Base-by-base conservation (phyloP, 192 early-diverging fungal genomes). In the Neocallimastix lanati region DNA sequence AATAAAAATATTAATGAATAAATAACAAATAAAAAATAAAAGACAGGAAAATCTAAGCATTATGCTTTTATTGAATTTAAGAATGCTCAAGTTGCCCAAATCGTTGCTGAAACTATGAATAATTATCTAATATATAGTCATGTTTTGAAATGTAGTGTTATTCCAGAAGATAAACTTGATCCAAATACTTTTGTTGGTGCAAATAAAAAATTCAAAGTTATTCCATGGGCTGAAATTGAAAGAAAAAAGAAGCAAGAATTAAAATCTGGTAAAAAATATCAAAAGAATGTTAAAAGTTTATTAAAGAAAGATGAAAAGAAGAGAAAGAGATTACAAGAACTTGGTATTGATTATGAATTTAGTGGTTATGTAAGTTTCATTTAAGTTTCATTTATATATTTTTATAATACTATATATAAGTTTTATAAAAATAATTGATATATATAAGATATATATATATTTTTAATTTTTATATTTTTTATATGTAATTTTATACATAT, bases 51-150 rank as follows among this genome's bases (percentile, higher is more conserved):
- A 50, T 95, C 96, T 14, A 94, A 93, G 85, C 96, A 99, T 84
- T 99, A 91, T 82, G 97, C 92, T 1, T 99, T 96, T 80, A 93
- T 99, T 80, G 94, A 98, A 84, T 99, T 99, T 82, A 86, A 83
- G 12, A 85, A 89, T 76, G 83, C 84, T 35, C 92, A 94, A 76
- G 94, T 95, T 16, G 97, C 97, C 25, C 78, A 88, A 77, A 95
- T 98, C 78, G 97, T 96, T 5, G 95, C 94, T 15, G 92, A 95
- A 28, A 99, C 97, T 16, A 99, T 99, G 97, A 81, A 99, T 86
- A 95, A 96, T 88, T 98, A 98, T 82, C 80, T 96, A 80, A 82
- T 98, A 81, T 93, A 88, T 79, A 92, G 91, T 78, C 92, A 91
- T 76, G 78, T 94, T 28, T 86, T 98, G 35, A 89, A 92, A 83